phyloP scores from a whole-genome alignment of 208 protist genomes.

The Jaenimonas drosophilae region DNA sequence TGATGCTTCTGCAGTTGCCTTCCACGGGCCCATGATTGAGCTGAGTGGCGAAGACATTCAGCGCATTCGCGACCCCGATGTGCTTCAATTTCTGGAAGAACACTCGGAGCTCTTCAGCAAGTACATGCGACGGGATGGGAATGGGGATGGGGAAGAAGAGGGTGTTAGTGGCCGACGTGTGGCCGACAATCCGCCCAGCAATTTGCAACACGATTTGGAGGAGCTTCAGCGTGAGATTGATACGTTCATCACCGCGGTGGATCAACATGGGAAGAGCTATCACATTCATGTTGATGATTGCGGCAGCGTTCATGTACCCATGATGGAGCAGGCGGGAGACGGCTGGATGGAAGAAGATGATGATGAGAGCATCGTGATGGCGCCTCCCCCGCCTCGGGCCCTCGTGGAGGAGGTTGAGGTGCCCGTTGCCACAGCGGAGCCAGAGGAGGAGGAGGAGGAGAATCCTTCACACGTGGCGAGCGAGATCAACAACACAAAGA shows the following conservation, averaged over 20 bases:
- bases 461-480: too few species aligned
- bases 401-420: neutral
- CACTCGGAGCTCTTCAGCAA: conserved; percentile 30
- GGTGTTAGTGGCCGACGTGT: neutral
- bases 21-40: conserved; percentile 16
- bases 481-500: too few species aligned
- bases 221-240: conserved; percentile 43
- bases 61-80: conserved; percentile 38
- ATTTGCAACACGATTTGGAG: conserved; percentile 17
- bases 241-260: conserved; percentile 79
- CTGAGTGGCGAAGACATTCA: conserved; percentile 49
- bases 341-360: neutral
- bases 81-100: conserved; percentile 38
- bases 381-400: neutral
- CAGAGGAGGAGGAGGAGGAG: neutral
- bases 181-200: neutral
- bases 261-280: conserved; percentile 66
- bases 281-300: conserved; percentile 35
- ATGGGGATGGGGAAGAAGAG: neutral
- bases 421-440: neutral
- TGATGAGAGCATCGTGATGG: neutral
- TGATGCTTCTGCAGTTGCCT: too few species aligned
- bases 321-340: neutral
- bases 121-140: conserved; percentile 9
- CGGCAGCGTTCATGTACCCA: conserved; percentile 28